Percentiles rank a stretch among this genome's conserved stretches.
phyloP scores from a whole-genome alignment of 371 early-diverging fungal genomes.

The Mucor circinelloides region DNA sequence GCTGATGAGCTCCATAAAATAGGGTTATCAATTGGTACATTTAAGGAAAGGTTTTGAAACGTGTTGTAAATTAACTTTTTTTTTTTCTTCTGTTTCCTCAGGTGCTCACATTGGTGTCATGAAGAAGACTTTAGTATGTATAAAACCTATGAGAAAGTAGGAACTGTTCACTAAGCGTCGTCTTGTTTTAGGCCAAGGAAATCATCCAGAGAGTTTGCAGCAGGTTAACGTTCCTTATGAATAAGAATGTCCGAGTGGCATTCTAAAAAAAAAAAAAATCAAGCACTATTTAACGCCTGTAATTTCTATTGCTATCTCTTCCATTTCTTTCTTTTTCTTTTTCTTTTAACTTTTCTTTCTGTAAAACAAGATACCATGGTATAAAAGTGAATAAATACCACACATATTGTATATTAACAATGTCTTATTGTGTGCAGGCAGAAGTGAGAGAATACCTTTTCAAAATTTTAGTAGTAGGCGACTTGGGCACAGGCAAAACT shows the following conservation, averaged over 20 bases:
- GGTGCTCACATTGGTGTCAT: constrained; percentile 32
- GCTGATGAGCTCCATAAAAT: constrained; percentile 26
- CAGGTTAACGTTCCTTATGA: constrained; percentile 32
- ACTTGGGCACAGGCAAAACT: constrained; percentile 80
- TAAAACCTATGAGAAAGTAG: not conserved
- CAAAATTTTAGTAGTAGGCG: constrained; percentile 82
- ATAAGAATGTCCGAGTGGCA: constrained; percentile 11
- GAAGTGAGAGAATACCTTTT: constrained; percentile 50
- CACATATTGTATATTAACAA: not conserved
- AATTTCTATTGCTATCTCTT: not conserved
- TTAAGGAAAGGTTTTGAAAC: not conserved
- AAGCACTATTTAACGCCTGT: not conserved
- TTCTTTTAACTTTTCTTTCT: not conserved
- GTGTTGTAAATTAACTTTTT: not conserved
- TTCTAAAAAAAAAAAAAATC: constrained; percentile 9
- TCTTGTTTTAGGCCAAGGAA: constrained; percentile 37
- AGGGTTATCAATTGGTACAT: constrained; percentile 33
- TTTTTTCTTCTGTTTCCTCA: constrained; percentile 3
- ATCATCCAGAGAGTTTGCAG: constrained; percentile 42
- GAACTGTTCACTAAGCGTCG: not conserved
- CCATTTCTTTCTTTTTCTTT: not conserved
- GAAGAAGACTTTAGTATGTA: constrained; percentile 32
- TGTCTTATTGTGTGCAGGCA: not conserved
- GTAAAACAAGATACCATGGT: not conserved
- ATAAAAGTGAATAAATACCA: not conserved